These are phyloP conservation scores for Saccharomycopsis crataegensis DNA, from an alignment of 1,139 yeast genomes.

Conservation along the genomic window DNA sequence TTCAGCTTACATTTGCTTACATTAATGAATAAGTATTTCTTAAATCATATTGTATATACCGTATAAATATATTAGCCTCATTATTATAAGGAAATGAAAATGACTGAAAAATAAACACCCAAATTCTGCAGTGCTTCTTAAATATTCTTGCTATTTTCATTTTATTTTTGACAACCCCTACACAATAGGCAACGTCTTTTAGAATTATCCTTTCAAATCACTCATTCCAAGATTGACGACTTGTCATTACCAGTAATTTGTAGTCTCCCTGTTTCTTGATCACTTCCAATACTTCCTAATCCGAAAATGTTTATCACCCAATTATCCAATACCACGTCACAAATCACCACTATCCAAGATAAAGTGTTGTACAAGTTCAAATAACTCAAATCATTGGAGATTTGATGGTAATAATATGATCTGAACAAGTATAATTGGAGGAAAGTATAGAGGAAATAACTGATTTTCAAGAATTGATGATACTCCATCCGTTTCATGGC, in stretches of 20 bases:
- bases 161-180: too few species aligned
- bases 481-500: not conserved
- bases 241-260: conserved; percentile 1
- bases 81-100: too few species aligned
- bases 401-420: conserved; percentile 17
- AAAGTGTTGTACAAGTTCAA: conserved; percentile 13
- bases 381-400: conserved; percentile 18
- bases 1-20: too few species aligned
- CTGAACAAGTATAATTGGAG: conserved; percentile 10
- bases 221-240: not conserved
- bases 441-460: conserved; percentile 5
- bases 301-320: conserved; percentile 12
- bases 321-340: conserved; percentile 9
- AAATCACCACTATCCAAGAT: conserved; percentile 15
- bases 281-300: not conserved
- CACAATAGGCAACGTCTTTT: too few species aligned
- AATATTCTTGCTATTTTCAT: too few species aligned
- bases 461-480: conserved; percentile 2
- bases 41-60: too few species aligned
- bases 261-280: not conserved
- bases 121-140: too few species aligned
- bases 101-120: too few species aligned
- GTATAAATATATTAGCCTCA: too few species aligned
- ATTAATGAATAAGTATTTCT: too few species aligned
- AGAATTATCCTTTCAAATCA: not conserved